Evolutionary conservation across 495 filamentous ascomycete genomes (phyloP).

Genomic region (Tuber microsphaerosporum): DNA sequence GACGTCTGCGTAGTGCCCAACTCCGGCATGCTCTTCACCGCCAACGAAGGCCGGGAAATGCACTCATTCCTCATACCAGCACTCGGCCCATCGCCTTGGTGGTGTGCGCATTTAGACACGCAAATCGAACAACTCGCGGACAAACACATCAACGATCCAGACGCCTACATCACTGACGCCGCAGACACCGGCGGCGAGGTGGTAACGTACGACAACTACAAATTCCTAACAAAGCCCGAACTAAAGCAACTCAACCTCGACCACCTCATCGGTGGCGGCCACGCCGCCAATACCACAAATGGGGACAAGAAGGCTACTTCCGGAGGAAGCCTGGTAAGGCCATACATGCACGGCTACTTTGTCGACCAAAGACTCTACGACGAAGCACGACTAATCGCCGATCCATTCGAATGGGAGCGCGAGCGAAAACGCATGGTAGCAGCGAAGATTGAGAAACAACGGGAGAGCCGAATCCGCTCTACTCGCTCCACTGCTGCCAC

Average conservation of each 20-base stretch:
- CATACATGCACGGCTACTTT: conserved; percentile 99
- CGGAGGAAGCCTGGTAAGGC: conserved; percentile 60
- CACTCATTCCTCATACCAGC: conserved; percentile 96
- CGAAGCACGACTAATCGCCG: conserved; percentile 81
- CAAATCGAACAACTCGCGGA: conserved; percentile 98
- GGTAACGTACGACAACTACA: conserved; percentile 95
- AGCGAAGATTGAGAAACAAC: conserved; percentile 89
- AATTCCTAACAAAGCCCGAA: conserved; percentile 84
- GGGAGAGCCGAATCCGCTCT: conserved; percentile 73
- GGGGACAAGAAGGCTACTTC: conserved; percentile 4
- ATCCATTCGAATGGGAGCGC: conserved; percentile 87
- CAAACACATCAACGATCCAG: conserved; percentile 58
- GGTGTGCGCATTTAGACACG: conserved; percentile 95
- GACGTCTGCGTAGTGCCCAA: conserved; percentile 80
- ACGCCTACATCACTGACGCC: conserved; percentile 49
- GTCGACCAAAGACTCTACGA: conserved; percentile 88
- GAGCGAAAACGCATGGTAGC: conserved; percentile 78
- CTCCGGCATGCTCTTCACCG: conserved; percentile 85
- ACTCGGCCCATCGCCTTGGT: conserved; percentile 81
- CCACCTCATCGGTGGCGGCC: conserved; percentile 61
- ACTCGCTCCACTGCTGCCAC: background rate
- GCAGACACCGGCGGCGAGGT: conserved; percentile 50
- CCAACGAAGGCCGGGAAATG: conserved; percentile 86
- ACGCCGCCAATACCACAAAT: conserved; percentile 52
- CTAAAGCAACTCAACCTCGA: conserved; percentile 71